phyloP scores from a whole-genome alignment of 495 filamentous ascomycete species.

The Amphirosellinia nigrospora region DNA sequence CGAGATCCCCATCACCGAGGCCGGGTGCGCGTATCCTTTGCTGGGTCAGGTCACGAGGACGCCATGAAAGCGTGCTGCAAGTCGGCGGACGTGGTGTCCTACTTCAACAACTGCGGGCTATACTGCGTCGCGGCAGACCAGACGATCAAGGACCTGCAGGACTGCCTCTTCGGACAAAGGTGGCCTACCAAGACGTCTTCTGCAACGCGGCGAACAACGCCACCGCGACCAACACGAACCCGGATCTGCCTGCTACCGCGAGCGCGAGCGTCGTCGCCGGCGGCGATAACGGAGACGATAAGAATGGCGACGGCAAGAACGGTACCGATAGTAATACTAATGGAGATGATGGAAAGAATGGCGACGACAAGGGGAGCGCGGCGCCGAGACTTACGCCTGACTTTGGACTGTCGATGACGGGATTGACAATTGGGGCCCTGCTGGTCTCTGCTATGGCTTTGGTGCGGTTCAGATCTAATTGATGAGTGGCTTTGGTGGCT shows the following conservation, averaged over 20 bases:
- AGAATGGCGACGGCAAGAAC: neutral
- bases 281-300: conserved; percentile 25
- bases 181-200: conserved; percentile 43
- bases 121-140: conserved; percentile 60
- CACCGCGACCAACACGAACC: conserved; percentile 49
- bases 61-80: conserved; percentile 55
- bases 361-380: conserved; percentile 24
- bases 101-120: conserved; percentile 54
- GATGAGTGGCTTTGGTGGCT: neutral
- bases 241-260: conserved; percentile 34
- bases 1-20: conserved; percentile 50
- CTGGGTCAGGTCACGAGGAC: conserved; percentile 44
- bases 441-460: conserved; percentile 35
- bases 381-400: conserved; percentile 30
- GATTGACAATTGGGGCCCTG: conserved; percentile 33
- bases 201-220: conserved; percentile 46
- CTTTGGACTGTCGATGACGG: conserved; percentile 27
- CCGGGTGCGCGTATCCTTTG: conserved; percentile 49
- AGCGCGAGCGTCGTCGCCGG: conserved; percentile 34
- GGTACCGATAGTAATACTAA: neutral
- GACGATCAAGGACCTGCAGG: conserved; percentile 40
- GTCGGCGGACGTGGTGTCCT: conserved; percentile 46
- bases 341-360: neutral
- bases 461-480: conserved; percentile 33
- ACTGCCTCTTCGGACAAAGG: conserved; percentile 46